Percentiles rank a stretch among this genome's conserved stretches.
These are phyloP conservation scores for Lachancea thermotolerans DNA, from an alignment of 805 yeast species.

Conservation along the genomic window DNA sequence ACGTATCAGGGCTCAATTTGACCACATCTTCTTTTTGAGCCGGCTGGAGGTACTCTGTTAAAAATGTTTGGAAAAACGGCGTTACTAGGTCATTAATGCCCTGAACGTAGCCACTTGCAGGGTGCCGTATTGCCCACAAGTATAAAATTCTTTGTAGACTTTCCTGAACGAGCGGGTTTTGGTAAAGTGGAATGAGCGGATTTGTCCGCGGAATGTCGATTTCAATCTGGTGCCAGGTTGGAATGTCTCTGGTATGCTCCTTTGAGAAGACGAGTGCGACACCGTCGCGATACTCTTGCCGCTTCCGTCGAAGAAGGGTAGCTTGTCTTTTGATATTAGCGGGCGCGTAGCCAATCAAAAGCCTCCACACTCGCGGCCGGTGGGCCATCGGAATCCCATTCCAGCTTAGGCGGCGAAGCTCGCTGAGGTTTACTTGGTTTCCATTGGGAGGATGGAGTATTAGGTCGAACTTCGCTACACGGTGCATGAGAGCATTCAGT, in stretches of 20 bases:
- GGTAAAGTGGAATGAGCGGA: conserved; percentile 72
- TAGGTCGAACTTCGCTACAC: conserved; percentile 60
- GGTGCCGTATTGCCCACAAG: conserved; percentile 94
- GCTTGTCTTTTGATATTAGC: conserved; percentile 72
- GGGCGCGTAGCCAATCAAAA: conserved; percentile 84
- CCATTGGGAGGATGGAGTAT: conserved; percentile 44
- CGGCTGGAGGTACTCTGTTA: conserved; percentile 51
- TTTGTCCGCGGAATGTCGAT: conserved; percentile 94
- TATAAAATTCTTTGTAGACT: conserved; percentile 76
- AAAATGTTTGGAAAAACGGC: conserved; percentile 84
- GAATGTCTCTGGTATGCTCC: conserved; percentile 54
- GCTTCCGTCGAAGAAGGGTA: conserved; percentile 63
- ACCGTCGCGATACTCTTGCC: conserved; percentile 80
- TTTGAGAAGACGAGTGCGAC: conserved; percentile 53
- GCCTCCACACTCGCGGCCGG: conserved; percentile 83
- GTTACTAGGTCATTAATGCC: conserved; percentile 93
- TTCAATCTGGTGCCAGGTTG: conserved; percentile 90
- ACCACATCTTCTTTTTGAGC: conserved; percentile 43
- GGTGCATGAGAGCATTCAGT: conserved; percentile 51
- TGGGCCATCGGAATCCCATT: conserved; percentile 82
- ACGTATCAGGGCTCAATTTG: conserved; percentile 50
- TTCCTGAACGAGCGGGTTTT: conserved; percentile 61
- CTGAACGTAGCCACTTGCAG: conserved; percentile 96
- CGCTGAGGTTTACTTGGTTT: conserved; percentile 55
- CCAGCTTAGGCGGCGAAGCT: conserved; percentile 80